Conservation (phyloP, 1,284 basidiomycete genomes). For the Irpex sp. region DNA sequence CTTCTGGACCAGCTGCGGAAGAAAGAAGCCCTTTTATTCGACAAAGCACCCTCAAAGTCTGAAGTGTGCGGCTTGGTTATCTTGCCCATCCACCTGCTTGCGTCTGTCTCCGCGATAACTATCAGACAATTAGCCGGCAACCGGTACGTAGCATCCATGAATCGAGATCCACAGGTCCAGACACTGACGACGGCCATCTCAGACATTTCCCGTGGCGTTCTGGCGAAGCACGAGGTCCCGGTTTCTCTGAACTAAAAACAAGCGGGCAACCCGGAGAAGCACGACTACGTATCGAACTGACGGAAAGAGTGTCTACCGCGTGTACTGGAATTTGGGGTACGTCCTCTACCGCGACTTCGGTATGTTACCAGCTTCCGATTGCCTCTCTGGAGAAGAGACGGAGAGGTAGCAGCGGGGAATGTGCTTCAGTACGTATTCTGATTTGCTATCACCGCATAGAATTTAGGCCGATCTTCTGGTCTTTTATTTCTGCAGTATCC, state of each 20-base stretch:
- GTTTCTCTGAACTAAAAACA: background rate
- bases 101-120: too few relatives aligned
- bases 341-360: background rate
- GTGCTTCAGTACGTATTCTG: background rate
- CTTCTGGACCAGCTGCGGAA: too few relatives aligned
- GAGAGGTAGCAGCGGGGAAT: background rate
- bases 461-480: too few relatives aligned
- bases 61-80: background rate
- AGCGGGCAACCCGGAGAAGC: background rate
- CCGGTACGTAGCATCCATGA: too few relatives aligned
- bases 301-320: background rate
- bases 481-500: too few relatives aligned
- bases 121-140: background rate
- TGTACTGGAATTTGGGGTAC: background rate
- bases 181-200: too few relatives aligned
- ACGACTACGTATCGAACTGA: background rate
- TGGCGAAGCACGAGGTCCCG: background rate
- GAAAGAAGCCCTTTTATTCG: too few relatives aligned
- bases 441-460: background rate
- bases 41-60: background rate
- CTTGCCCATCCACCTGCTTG: background rate
- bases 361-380: background rate
- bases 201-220: background rate
- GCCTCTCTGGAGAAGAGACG: background rate
- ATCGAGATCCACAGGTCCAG: too few relatives aligned